Base-by-base conservation (phyloP, 2,329 filamentous ascomycete genomes). In the Parastagonospora avenae region DNA sequence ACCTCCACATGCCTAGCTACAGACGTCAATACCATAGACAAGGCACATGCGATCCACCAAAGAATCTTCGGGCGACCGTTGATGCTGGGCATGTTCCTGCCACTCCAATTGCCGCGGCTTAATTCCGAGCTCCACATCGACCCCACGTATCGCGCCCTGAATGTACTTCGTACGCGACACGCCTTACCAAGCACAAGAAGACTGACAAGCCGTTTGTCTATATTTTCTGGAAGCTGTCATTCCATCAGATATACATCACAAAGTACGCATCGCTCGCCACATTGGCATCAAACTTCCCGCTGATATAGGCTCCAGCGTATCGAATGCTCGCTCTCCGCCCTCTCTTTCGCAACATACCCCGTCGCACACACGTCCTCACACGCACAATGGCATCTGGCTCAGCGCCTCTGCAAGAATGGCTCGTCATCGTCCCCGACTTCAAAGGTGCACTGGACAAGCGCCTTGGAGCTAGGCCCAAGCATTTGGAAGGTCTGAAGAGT, bases 391-490 rank as follows among this genome's bases (percentile, higher is more conserved):
- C 66, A 35, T 61, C 57, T 2, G n/a, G 51, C 8, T 48, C 46
- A 2, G 48, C 57, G 0, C 59, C 68, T 10, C 55, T 71, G 8
- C 70, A 66, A 29, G 80, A 82, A 72, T 82, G 79, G 79, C 74
- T 82, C 46, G 72, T 80, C 54, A 80, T 82, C 44, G 56, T 78
- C 0, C 79, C 79, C 1, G 80, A 82, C 58, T 64, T 74, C 31
- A 54, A 58, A 2, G 74, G 71, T 39, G 75, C 71, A 14, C 60
- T 80, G 45, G 66, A 76, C 30, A 73, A 75, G 52, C 61, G 80
- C 3, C 67, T 82, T 57, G 67, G 73, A 43, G 73, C 77, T 3
- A 60, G 79, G 40, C 62, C 68, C 64, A 43, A 67, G 43, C 67
- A 75, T 61, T 29, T 76, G 6, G 62, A 52, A 7, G 67, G 64